These are phyloP conservation scores for Mesostigma viride DNA, from an alignment of 139 green algal genomes.

Conservation along the genomic window DNA sequence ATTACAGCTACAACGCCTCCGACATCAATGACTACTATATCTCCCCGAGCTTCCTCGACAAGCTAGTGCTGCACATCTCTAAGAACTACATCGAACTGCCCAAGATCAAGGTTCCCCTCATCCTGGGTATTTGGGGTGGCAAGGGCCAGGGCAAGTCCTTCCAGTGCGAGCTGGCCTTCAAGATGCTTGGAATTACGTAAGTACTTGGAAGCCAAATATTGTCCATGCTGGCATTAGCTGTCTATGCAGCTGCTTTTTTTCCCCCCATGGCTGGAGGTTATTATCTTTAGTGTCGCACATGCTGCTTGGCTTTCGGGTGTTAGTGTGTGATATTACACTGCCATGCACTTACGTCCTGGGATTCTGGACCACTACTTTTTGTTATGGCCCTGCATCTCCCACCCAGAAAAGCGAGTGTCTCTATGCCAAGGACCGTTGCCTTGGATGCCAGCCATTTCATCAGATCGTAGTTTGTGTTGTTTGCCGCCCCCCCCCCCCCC, in stretches of 20 bases:
- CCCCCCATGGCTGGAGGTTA: too few relatives aligned
- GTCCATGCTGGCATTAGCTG: background rate
- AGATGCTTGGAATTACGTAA: slow-evolving; percentile 86
- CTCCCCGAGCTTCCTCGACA: slow-evolving; percentile 93
- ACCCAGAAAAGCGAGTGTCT: too few relatives aligned
- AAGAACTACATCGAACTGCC: slow-evolving; percentile 96
- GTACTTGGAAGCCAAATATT: slow-evolving; percentile 3
- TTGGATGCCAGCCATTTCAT: too few relatives aligned
- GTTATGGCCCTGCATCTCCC: background rate
- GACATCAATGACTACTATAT: slow-evolving; percentile 86
- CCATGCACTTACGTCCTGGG: background rate
- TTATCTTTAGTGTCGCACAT: too few relatives aligned
- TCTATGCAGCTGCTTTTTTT: too few relatives aligned
- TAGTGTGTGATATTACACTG: too few relatives aligned
- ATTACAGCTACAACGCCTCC: background rate
- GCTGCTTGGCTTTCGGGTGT: too few relatives aligned
- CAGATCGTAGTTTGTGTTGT: too few relatives aligned
- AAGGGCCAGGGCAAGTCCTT: slow-evolving; percentile 99
- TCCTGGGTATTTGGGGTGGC: slow-evolving; percentile 96
- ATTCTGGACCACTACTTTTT: background rate
- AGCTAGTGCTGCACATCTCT: slow-evolving; percentile 82
- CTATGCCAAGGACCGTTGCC: too few relatives aligned
- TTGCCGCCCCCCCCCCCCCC: too few relatives aligned
- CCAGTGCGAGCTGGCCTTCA: slow-evolving; percentile 91
- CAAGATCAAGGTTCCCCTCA: slow-evolving; percentile 87